Conservation (phyloP, 257 asterid species). For the Paulownia fortunei region DNA sequence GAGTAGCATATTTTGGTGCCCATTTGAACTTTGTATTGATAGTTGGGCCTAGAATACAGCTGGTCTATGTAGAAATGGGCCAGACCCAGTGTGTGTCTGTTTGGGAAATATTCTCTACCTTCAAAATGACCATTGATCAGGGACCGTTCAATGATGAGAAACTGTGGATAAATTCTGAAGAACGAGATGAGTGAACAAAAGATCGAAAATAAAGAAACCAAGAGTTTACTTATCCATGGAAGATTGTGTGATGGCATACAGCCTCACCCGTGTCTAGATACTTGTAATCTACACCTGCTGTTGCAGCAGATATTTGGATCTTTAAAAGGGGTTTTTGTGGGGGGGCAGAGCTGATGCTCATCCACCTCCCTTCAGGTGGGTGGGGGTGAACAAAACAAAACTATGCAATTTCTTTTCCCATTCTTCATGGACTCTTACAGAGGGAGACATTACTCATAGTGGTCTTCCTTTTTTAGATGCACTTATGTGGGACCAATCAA, state of each 20-base stretch:
- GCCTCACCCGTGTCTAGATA: constrained; percentile 35
- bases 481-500: constrained; percentile 35
- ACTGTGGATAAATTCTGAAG: constrained; percentile 5
- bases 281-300: constrained; percentile 42
- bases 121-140: constrained; percentile 12
- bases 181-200: constrained; percentile 5
- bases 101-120: background rate
- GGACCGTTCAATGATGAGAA: constrained; percentile 23
- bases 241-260: background rate
- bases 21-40: background rate
- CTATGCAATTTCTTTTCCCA: constrained; percentile 41
- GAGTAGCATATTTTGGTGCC: constrained; percentile 18
- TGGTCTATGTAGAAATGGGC: constrained; percentile 20
- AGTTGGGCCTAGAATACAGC: constrained; percentile 29
- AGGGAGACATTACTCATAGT: constrained; percentile 49
- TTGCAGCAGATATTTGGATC: constrained; percentile 19
- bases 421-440: constrained; percentile 43
- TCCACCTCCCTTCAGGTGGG: background rate
- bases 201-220: background rate
- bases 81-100: background rate
- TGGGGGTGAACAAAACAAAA: constrained; percentile 37
- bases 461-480: constrained; percentile 39
- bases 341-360: constrained; percentile 12
- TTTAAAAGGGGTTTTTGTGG: constrained; percentile 6
- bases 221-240: background rate